Conservation (phyloP, 1,284 basidiomycete genomes). For the Cryptococcus depauperatus region DNA sequence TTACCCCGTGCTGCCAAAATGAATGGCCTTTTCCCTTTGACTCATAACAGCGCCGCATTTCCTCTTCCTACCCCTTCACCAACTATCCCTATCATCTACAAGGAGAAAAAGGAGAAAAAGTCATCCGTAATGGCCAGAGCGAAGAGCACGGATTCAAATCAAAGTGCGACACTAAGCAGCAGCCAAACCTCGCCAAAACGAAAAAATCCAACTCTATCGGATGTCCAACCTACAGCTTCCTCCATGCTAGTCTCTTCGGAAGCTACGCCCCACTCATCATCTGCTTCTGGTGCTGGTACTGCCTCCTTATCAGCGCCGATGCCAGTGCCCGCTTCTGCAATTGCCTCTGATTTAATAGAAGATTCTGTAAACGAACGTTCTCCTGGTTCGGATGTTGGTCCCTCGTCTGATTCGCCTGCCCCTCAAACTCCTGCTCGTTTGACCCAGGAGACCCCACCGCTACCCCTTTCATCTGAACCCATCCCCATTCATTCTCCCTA, state of each 20-base stretch:
- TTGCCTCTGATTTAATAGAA: slow-evolving; percentile 2
- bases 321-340: slow-evolving; percentile 4
- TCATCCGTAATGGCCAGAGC: slow-evolving; percentile 26
- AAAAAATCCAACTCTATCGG: slow-evolving; percentile 19
- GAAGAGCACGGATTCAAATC: slow-evolving; percentile 30
- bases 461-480: slow-evolving; percentile 25
- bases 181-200: slow-evolving; percentile 36
- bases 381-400: slow-evolving; percentile 31
- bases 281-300: slow-evolving; percentile 12
- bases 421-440: slow-evolving; percentile 26
- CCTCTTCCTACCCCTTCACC: slow-evolving; percentile 58
- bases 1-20: slow-evolving; percentile 31
- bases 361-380: slow-evolving; percentile 13
- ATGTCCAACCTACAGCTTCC: slow-evolving; percentile 20
- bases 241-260: slow-evolving; percentile 34
- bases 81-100: slow-evolving; percentile 19
- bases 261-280: not conserved
- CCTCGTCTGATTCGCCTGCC: slow-evolving; percentile 29
- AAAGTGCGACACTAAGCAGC: slow-evolving; percentile 21
- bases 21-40: slow-evolving; percentile 31
- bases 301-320: slow-evolving; percentile 14
- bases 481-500: slow-evolving; percentile 30
- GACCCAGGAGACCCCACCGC: slow-evolving; percentile 15
- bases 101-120: slow-evolving; percentile 27
- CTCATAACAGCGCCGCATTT: slow-evolving; percentile 31